Evolutionary conservation across 148 eudicot genomes (phyloP), one percentile per base, ranked within the genome.

Genomic region (Dianthus caryophyllus): DNA sequence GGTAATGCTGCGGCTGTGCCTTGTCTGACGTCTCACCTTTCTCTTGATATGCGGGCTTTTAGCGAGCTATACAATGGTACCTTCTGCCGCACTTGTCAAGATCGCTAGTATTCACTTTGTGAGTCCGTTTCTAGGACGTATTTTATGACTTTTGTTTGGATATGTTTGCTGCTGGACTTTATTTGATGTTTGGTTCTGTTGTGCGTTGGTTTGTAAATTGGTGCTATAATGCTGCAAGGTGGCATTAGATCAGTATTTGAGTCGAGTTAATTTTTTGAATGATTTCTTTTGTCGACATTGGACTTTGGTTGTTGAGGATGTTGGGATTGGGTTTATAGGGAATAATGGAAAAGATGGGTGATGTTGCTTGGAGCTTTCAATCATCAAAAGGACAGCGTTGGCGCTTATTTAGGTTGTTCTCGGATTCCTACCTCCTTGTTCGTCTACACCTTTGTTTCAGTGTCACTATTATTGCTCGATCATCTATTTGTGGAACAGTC

Each of bases 1-100:
- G 48, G 67, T 27, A 63, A 25, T 52, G 52, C 53, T 33, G 84
- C 63, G 15, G n/a, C 83, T 8, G 79, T 70, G 66, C 75, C 81
- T 0, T 56, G 81, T 41, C 77, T 82, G 66, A 82, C 93, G 12
- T 84, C 88, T 1, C 88, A 84, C 67, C 71, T 81, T 20, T 30
- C 84, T 8, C 73, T 74, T 62, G 81, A 76, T 21, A 79, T 72
- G 48, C 88, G 83, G 61, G 91, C 91, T 14, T 87, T 73, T 79
- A 87, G 90, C 65, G 95, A 88, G 86, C 86, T 94, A 78, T 87
- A 78, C 76, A 80, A 87, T 30, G 97, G 98, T 93, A 93, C 91
- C 94, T 87, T 89, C 79, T 70, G 89, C 80, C 85, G 95, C 64
- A 71, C 95, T 89, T 89, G 96, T 93, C 96, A 77, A 68, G 98